A percentile compares a stretch with the other conserved stretches of the same genome.
Conservation (phyloP, 306 rosid species). For the Sophora flavescens region DNA sequence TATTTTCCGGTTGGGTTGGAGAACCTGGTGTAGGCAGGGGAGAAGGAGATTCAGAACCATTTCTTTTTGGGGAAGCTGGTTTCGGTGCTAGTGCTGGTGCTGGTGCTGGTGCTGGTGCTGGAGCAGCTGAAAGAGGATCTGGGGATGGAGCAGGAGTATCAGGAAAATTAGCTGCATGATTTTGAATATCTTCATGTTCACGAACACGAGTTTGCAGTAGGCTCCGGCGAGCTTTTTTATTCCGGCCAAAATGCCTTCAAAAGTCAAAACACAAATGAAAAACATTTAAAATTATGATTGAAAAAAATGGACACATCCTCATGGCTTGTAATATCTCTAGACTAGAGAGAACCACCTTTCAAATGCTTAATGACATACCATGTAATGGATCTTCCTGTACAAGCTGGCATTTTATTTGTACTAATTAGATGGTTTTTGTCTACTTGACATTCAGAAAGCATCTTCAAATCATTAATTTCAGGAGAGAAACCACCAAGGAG, state of each 20-base stretch:
- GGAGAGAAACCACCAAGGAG: constrained; percentile 70
- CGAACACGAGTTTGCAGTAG: not conserved
- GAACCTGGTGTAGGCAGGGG: constrained; percentile 6
- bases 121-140: constrained; percentile 38
- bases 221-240: constrained; percentile 47
- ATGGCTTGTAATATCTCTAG: constrained; percentile 1
- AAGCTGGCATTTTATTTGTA: constrained; percentile 49
- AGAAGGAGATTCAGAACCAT: constrained; percentile 48
- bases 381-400: constrained; percentile 51
- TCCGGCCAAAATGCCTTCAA: constrained; percentile 52
- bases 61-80: constrained; percentile 27
- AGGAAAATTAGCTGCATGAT: constrained; percentile 10
- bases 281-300: constrained; percentile 3
- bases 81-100: not conserved
- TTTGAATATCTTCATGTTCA: not conserved
- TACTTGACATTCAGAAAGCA: constrained; percentile 80
- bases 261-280: constrained; percentile 43
- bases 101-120: constrained; percentile 17
- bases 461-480: constrained; percentile 60
- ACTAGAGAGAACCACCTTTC: constrained; percentile 29
- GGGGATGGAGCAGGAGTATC: not conserved
- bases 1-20: not conserved
- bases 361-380: constrained; percentile 61
- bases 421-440: constrained; percentile 65
- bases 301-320: constrained; percentile 23